Conservation (phyloP, 192 early-diverging fungal genomes). For the Rhizoclosmatium globosum region DNA sequence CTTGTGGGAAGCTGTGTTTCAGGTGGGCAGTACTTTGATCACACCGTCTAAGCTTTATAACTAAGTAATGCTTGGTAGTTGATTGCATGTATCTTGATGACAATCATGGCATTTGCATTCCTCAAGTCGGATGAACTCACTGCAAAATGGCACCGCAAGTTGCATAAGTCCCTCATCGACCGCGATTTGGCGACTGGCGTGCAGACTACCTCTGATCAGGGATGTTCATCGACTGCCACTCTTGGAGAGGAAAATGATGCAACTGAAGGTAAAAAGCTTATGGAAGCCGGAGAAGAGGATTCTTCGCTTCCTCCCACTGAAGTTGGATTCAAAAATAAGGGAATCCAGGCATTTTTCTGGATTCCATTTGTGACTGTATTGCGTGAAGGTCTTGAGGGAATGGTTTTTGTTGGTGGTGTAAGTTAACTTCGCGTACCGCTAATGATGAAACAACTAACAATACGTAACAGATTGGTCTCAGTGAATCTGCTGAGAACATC, state of each 20-base stretch:
- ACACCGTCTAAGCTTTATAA: no score
- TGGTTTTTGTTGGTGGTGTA: slow-evolving; percentile 90
- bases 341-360: slow-evolving; percentile 69
- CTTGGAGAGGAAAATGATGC: neutral
- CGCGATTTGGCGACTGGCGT: neutral
- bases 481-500: slow-evolving; percentile 69
- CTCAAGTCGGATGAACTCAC: slow-evolving; percentile 75
- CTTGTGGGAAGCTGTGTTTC: slow-evolving; percentile 81
- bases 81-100: slow-evolving; percentile 81
- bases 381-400: slow-evolving; percentile 87
- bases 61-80: slow-evolving; percentile 33
- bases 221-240: neutral
- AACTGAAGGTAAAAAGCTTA: no score
- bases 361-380: slow-evolving; percentile 87
- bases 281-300: neutral
- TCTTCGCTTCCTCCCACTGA: neutral
- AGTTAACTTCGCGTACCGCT: neutral
- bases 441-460: neutral
- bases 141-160: slow-evolving; percentile 79
- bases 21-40: slow-evolving; percentile 35
- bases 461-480: slow-evolving; percentile 51
- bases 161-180: slow-evolving; percentile 56
- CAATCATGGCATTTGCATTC: slow-evolving; percentile 84
- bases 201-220: neutral
- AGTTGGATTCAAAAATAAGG: neutral